Evolutionary conservation across 2,329 filamentous ascomycete species (phyloP).

Genomic region (Aaosphaeria pasadenensis): DNA sequence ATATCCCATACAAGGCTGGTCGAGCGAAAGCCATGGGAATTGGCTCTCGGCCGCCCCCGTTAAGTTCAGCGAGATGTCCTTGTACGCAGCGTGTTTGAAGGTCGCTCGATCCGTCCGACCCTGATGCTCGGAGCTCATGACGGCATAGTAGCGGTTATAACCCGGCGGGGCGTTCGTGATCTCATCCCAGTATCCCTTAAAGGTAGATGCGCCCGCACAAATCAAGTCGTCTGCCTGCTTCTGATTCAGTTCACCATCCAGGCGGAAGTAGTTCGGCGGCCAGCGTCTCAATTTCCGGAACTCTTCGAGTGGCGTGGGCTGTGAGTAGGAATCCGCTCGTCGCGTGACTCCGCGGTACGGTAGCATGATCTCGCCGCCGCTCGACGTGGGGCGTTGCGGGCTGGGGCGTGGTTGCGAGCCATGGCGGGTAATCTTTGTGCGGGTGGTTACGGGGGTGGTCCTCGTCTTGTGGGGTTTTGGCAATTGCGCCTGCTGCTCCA

Average conservation of each 20-base stretch:
- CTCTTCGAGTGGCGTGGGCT: slow-evolving; percentile 36
- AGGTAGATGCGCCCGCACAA: slow-evolving; percentile 36
- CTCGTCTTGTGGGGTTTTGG: slow-evolving; percentile 24
- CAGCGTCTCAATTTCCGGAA: slow-evolving; percentile 34
- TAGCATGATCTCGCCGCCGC: slow-evolving; percentile 27
- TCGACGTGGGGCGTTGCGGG: slow-evolving; percentile 28
- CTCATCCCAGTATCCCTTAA: slow-evolving; percentile 38
- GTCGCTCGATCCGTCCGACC: slow-evolving; percentile 37
- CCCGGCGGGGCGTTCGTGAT: slow-evolving; percentile 35
- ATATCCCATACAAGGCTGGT: slow-evolving; percentile 71
- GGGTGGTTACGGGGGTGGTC: slow-evolving; percentile 32
- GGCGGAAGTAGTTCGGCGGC: slow-evolving; percentile 38
- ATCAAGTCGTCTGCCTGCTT: slow-evolving; percentile 38
- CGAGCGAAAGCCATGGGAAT: slow-evolving; percentile 66
- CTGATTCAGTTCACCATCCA: slow-evolving; percentile 27
- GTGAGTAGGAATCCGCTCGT: slow-evolving; percentile 34
- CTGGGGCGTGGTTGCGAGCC: slow-evolving; percentile 25
- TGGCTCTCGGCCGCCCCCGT: slow-evolving; percentile 31
- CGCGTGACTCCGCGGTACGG: slow-evolving; percentile 22
- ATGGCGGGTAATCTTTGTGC: slow-evolving; percentile 35
- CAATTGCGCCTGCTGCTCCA: slow-evolving; percentile 21
- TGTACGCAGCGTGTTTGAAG: slow-evolving; percentile 34
- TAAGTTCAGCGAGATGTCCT: slow-evolving; percentile 38
- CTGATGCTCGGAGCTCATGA: slow-evolving; percentile 38
- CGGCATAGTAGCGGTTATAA: slow-evolving; percentile 39